phyloP scores from a whole-genome alignment of 176 grass and related monocot genomes.

The Eragrostis curvula region DNA sequence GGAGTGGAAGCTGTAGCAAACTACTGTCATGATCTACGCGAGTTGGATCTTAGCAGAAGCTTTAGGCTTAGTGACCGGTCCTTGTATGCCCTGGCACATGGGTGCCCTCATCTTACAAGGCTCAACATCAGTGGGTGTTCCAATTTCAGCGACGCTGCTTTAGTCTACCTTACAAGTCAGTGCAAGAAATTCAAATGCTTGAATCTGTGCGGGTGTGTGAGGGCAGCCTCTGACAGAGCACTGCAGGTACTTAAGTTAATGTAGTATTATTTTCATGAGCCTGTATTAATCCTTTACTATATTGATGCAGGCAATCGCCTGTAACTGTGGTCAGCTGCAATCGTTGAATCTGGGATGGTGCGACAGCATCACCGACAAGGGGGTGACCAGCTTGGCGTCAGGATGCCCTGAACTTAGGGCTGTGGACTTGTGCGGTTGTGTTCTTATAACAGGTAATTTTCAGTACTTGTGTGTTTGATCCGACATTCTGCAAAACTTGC shows the following conservation, averaged over 20 bases:
- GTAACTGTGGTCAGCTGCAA: conserved; percentile 70
- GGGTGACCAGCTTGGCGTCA: conserved; percentile 70
- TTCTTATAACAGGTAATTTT: conserved; percentile 82
- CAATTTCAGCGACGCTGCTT: conserved; percentile 66
- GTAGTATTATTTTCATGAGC: background rate
- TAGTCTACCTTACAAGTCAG: conserved; percentile 57
- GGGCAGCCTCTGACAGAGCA: conserved; percentile 67
- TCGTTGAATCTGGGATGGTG: conserved; percentile 82
- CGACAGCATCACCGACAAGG: conserved; percentile 74
- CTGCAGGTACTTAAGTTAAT: conserved; percentile 59
- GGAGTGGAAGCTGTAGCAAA: conserved; percentile 73
- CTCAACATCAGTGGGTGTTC: conserved; percentile 93
- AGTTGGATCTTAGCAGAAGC: conserved; percentile 88
- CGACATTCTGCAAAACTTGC: background rate
- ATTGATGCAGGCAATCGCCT: conserved; percentile 60
- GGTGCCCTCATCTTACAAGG: conserved; percentile 67
- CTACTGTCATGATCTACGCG: conserved; percentile 65
- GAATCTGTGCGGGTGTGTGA: conserved; percentile 83
- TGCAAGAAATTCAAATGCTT: conserved; percentile 67
- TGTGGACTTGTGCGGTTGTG: conserved; percentile 79
- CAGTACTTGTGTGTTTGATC: background rate
- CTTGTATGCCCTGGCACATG: conserved; percentile 67
- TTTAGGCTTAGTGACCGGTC: conserved; percentile 70
- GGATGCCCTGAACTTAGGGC: conserved; percentile 83
- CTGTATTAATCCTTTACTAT: background rate